A percentile compares a stretch with the other conserved stretches of the same genome.
These are phyloP conservation scores for Colletotrichum limetticola DNA, from an alignment of 2,329 filamentous ascomycete species.

Conservation along the genomic window DNA sequence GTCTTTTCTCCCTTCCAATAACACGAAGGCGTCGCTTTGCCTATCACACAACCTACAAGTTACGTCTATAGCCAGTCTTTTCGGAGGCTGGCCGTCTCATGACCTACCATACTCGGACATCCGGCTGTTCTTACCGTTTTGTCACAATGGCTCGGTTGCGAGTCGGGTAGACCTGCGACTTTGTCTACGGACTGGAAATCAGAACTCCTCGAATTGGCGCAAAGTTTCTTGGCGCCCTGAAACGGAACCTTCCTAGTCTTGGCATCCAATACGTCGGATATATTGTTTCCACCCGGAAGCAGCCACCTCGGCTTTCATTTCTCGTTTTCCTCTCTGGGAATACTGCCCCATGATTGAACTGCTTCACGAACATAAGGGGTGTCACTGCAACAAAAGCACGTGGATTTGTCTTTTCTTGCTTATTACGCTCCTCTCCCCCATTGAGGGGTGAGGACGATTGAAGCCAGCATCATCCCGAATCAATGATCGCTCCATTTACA, in stretches of 20 bases:
- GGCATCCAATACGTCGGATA: conserved; percentile 10
- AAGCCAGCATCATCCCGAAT: not conserved
- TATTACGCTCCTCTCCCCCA: not conserved
- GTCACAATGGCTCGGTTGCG: not conserved
- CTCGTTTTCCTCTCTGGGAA: not conserved
- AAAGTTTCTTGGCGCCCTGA: conserved; percentile 19
- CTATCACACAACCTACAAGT: too few species aligned
- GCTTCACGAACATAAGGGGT: not conserved
- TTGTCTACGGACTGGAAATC: not conserved
- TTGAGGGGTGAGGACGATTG: not conserved
- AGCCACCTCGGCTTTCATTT: not conserved
- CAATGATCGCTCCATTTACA: not conserved
- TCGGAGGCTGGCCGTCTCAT: too few species aligned
- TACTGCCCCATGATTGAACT: not conserved
- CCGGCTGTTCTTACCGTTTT: not conserved
- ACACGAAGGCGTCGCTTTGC: too few species aligned
- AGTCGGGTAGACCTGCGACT: not conserved
- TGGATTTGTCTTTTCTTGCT: not conserved
- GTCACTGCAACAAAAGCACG: not conserved
- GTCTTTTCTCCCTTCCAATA: too few species aligned
- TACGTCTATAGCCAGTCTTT: not conserved
- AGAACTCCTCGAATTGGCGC: not conserved
- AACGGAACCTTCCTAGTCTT: conserved; percentile 18
- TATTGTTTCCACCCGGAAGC: not conserved
- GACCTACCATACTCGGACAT: not conserved